Base-by-base conservation (phyloP, 2,329 filamentous ascomycete genomes). In the Aspergillus novofumigatus region DNA sequence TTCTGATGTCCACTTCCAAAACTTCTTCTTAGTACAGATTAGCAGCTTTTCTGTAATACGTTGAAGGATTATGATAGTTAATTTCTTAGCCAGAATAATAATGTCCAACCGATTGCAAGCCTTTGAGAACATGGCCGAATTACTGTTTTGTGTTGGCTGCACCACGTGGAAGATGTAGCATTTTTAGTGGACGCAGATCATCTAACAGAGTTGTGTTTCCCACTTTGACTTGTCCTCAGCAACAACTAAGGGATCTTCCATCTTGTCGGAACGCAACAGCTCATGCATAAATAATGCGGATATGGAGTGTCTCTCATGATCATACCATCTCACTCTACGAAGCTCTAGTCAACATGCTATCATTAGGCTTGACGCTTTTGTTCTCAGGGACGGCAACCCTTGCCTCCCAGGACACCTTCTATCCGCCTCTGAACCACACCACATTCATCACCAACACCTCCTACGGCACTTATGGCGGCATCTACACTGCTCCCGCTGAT, bases 361-460 rank as follows among this genome's bases (percentile, higher is more conserved):
- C 44, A 23, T 47, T 25, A 25, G 44, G 9, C 20, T 47, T 47
- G 44, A n/a, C 21, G 21, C 44, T 47, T 7, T 23, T 47, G 44
- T 47, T 47, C 44, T 47, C 44, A 14, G 44, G 44, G 11, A 47
- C 44, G 9, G 44, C 20, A 23, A 26, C 44, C 2, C 20, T 47
- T 4, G 44, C 44, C 21, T 47, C 23, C 44, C 44, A 0, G 5
- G 56, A 62, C 44, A 59, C 66, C 25, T 75, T 76, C 56, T 76
- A 76, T 26, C 73, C 73, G 1, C 66, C 71, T 25, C 64, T 76
- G n/a, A 74, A 75, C 59, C 59, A 74, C 47, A 73, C 69, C 14
- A 65, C 69, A 7, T 75, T 70, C 56, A 75, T 76, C 45, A 65
- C 67, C 41, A 69, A 75, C 49, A 52, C 62, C n/a, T 70, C 69